phyloP scores from a whole-genome alignment of 148 eudicot species.

The Silene uniflora region DNA sequence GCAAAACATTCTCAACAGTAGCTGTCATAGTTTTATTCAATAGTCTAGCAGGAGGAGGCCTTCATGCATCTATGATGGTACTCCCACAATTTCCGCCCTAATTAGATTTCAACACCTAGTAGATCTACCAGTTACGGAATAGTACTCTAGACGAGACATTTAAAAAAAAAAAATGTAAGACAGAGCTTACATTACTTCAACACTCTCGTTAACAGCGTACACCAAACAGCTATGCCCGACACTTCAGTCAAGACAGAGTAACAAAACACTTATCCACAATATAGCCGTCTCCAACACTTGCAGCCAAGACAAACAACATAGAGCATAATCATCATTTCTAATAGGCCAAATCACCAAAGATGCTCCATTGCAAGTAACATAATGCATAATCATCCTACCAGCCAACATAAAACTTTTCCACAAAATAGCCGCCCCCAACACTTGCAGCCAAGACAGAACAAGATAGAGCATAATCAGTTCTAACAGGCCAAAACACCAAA shows the following conservation, averaged over 20 bases:
- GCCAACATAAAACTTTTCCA: no score
- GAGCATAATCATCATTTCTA: no score
- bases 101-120: neutral
- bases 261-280: no score
- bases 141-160: conserved; percentile 1
- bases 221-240: neutral
- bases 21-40: conserved; percentile 62
- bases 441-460: neutral
- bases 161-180: neutral
- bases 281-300: no score
- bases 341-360: neutral
- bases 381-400: no score
- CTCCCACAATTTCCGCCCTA: neutral
- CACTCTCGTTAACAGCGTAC: neutral
- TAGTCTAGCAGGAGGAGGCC: conserved; percentile 56
- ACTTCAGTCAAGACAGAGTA: neutral
- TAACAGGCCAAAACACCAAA: neutral
- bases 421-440: no score
- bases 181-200: neutral
- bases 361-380: no score
- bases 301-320: neutral
- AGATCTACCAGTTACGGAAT: neutral
- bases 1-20: conserved; percentile 60
- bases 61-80: conserved; percentile 52
- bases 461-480: neutral